Base-by-base conservation (phyloP, 805 yeast species). In the Myxozyma sirexii region DNA sequence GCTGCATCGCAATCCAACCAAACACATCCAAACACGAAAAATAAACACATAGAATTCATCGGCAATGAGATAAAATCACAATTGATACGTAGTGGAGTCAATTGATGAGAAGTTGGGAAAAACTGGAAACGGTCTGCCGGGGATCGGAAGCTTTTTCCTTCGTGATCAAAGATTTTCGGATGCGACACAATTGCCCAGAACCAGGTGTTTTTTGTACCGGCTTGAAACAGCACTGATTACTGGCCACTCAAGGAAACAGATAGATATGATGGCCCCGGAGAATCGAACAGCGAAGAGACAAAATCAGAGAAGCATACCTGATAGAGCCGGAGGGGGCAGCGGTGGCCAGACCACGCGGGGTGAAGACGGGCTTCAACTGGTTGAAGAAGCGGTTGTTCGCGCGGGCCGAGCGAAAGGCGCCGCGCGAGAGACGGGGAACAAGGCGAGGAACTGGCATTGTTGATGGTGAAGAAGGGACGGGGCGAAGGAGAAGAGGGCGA, bases 331-430 rank as follows among this genome's bases (percentile, higher is more conserved):
- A 37, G 71, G 85, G 81, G 67, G 85, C 84, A 74, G 86, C 86
- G 69, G 87, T 80, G 68, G 88, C 88, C 76, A 84, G 79, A 74
- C 84, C 82, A 78, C 86, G 84, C 43, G 19, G 35, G 79, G 57
- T 50, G 51, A 57, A 33, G 42, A 33, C 27, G 24, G 54, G 45
- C 50, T 50, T 43, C 35, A 51, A 6, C 43, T 31, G 46, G 55
- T 79, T 80, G 79, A 87, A 84, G 68, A 77, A 69, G 77, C 86
- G 82, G 74, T 79, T 72, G 82, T 86, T 86, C 76, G 91, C 90
- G 82, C 85, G 88, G 73, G 91, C 96, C 72, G 93, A 92, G 79
- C 85, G 84, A 79, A 87, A 84, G 74, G 96, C 96, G 75, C 88
- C 82, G 80, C 91, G 90, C 71, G 96, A 84, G 74, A 74, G 57